Conservation (phyloP, 805 yeast species). For the Henningerozyma blattae region DNA sequence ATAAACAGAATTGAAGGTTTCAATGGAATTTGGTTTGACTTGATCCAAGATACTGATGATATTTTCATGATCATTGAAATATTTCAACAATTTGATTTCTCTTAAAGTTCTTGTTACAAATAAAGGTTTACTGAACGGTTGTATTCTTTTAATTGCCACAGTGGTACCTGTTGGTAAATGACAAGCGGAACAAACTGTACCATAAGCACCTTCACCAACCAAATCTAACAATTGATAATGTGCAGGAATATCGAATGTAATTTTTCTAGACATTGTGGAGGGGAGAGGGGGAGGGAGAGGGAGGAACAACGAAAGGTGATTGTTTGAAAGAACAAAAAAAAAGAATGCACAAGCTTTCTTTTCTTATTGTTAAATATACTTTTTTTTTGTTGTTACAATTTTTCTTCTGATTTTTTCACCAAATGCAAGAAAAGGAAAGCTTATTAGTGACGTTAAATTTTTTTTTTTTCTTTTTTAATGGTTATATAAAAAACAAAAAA, state of each 20-base stretch:
- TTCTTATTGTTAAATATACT: no score
- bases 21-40: slow-evolving; percentile 48
- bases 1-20: slow-evolving; percentile 59
- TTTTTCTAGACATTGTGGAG: slow-evolving; percentile 32
- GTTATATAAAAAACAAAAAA: no score
- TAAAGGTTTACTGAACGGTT: slow-evolving; percentile 54
- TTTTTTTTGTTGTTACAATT: no score
- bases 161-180: slow-evolving; percentile 47
- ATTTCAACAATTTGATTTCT: slow-evolving; percentile 53
- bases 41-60: slow-evolving; percentile 55
- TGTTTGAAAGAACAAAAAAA: no score
- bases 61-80: slow-evolving; percentile 60
- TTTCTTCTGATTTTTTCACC: no score
- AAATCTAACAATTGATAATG: slow-evolving; percentile 48
- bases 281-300: no score
- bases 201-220: slow-evolving; percentile 76
- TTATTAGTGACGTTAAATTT: no score
- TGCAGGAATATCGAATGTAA: slow-evolving; percentile 51
- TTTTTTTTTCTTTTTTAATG: no score
- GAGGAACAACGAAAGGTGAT: no score
- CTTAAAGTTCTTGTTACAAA: slow-evolving; percentile 61
- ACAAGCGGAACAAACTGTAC: slow-evolving; percentile 60
- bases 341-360: no score
- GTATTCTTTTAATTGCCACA: slow-evolving; percentile 71
- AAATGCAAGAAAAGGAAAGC: no score